Evolutionary conservation across 164 flowering plant genomes (phyloP).

Genomic region (Vitis amurensis): DNA sequence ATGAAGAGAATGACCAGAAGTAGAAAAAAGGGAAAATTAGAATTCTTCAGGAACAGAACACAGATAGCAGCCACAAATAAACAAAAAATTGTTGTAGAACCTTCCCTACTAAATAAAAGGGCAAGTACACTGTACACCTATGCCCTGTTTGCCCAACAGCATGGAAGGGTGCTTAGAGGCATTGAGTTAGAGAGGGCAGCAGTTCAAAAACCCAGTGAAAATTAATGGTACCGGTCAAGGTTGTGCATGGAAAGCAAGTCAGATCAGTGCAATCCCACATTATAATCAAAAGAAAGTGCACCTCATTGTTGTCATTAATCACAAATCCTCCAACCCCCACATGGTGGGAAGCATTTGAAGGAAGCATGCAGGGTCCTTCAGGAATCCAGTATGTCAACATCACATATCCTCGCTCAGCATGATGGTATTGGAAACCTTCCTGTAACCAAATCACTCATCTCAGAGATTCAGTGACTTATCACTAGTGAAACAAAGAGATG

Average conservation of each 20-base stretch:
- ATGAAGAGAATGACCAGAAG: no score
- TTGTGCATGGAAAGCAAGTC: constrained; percentile 2
- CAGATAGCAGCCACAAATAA: no score
- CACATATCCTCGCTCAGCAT: constrained; percentile 75
- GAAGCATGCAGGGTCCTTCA: constrained; percentile 78
- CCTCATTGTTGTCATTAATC: constrained; percentile 79
- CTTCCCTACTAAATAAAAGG: no score
- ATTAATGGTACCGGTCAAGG: no score
- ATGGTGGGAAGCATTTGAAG: constrained; percentile 85
- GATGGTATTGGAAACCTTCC: constrained; percentile 92
- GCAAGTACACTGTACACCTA: no score
- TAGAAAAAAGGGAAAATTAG: no score
- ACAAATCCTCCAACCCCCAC: constrained; percentile 95
- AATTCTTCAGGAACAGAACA: no score
- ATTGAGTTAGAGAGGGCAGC: no score
- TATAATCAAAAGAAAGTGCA: constrained; percentile 9
- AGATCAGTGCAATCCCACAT: background rate
- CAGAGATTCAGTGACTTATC: background rate
- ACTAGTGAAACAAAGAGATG: background rate
- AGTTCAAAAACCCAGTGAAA: no score
- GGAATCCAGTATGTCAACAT: constrained; percentile 97
- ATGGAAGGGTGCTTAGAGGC: no score
- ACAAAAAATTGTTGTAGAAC: no score
- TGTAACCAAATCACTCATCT: constrained; percentile 26
- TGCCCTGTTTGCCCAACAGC: no score